Conservation (phyloP, 495 filamentous ascomycete genomes). For the Chaetomium tenue region DNA sequence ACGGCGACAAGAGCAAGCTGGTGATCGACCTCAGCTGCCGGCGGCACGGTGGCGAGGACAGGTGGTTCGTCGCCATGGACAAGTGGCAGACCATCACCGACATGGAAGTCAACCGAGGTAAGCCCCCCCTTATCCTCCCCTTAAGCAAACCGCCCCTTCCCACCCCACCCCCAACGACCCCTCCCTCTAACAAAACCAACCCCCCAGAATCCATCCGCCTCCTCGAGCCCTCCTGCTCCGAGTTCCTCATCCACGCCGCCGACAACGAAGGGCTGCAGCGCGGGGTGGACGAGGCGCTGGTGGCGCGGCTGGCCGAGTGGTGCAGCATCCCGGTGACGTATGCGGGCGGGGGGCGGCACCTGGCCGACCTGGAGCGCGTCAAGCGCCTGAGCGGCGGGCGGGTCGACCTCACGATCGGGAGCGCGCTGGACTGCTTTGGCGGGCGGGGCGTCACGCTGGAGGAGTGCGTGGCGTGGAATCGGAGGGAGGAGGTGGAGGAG, state of each 20-base stretch:
- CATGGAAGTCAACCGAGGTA: slow-evolving; percentile 86
- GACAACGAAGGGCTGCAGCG: slow-evolving; percentile 91
- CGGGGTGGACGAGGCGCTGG: slow-evolving; percentile 84
- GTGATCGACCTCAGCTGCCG: slow-evolving; percentile 95
- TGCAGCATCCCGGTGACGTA: slow-evolving; percentile 91
- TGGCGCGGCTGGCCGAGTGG: slow-evolving; percentile 74
- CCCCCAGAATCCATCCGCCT: slow-evolving; percentile 67
- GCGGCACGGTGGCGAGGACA: slow-evolving; percentile 60
- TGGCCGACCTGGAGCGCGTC: slow-evolving; percentile 77
- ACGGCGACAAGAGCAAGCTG: slow-evolving; percentile 71
- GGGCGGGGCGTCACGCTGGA: slow-evolving; percentile 79
- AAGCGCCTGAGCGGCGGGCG: slow-evolving; percentile 71
- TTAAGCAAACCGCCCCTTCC: neutral
- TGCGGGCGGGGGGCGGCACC: slow-evolving; percentile 81
- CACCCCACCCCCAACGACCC: neutral
- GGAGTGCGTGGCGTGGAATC: slow-evolving; percentile 88
- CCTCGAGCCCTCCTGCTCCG: slow-evolving; percentile 86
- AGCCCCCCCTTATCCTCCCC: slow-evolving; percentile 16
- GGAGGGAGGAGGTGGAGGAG: slow-evolving; percentile 31
- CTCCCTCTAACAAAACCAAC: neutral
- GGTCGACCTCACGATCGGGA: slow-evolving; percentile 94
- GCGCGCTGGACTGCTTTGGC: slow-evolving; percentile 93
- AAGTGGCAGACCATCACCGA: slow-evolving; percentile 98
- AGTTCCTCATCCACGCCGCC: slow-evolving; percentile 98
- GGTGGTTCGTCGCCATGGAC: slow-evolving; percentile 94